Evolutionary conservation across 768 basidiomycete genomes (phyloP).

Genomic region (Lactarius indigo): DNA sequence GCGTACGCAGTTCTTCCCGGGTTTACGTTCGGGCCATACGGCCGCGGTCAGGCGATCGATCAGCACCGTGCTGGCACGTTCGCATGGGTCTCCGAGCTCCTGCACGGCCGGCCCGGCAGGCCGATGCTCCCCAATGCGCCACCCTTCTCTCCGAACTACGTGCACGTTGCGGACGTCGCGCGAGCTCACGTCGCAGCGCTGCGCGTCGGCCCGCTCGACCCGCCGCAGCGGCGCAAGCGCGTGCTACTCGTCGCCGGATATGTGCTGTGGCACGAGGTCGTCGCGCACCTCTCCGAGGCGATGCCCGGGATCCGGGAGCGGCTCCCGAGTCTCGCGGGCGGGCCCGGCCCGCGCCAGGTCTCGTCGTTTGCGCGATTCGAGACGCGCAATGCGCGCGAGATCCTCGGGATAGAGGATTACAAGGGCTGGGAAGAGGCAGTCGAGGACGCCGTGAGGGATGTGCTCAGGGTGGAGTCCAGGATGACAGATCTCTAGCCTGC

Average conservation of each 20-base stretch:
- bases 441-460: conserved; percentile 14
- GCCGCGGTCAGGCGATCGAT: conserved; percentile 17
- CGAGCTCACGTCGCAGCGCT: conserved; percentile 16
- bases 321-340: conserved; percentile 12
- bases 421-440: conserved; percentile 15
- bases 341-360: neutral
- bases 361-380: conserved; percentile 15
- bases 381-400: conserved; percentile 15
- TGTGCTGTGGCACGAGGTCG: conserved; percentile 17
- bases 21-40: conserved; percentile 18
- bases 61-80: conserved; percentile 9
- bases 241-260: conserved; percentile 19
- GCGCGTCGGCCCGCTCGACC: conserved; percentile 8
- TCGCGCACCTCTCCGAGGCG: conserved; percentile 6
- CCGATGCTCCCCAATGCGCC: conserved; percentile 10
- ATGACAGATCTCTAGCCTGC: neutral
- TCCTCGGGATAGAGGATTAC: conserved; percentile 11
- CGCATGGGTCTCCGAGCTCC: conserved; percentile 18
- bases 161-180: conserved; percentile 16
- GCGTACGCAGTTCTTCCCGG: conserved; percentile 11
- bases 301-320: conserved; percentile 14
- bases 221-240: conserved; percentile 9
- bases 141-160: conserved; percentile 21
- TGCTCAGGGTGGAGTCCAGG: conserved; percentile 9
- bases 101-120: conserved; percentile 15